Conservation (phyloP, 805 yeast species). For the Priceomyces carsonii region DNA sequence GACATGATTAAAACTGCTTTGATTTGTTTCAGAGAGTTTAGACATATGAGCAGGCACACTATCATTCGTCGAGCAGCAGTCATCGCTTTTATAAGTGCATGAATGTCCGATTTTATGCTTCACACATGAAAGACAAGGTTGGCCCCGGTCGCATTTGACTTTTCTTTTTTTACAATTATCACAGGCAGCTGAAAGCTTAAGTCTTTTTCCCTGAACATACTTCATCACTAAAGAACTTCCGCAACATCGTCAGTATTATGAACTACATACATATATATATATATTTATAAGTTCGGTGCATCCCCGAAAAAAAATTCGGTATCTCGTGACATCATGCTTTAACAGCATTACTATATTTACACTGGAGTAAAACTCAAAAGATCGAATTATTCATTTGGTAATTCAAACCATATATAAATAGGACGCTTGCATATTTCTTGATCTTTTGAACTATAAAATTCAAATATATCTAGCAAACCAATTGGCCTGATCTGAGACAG, state of each 20-base stretch:
- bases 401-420: too few species aligned
- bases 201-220: background rate
- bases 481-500: constrained; percentile 52
- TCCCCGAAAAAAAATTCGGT: background rate
- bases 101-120: constrained; percentile 22
- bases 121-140: constrained; percentile 34
- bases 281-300: background rate
- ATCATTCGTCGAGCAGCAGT: background rate
- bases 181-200: constrained; percentile 24
- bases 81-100: constrained; percentile 4
- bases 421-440: too few species aligned
- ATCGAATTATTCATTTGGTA: background rate
- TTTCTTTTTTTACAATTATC: constrained; percentile 31
- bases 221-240: background rate
- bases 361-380: background rate
- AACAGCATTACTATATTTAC: background rate
- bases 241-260: too few species aligned
- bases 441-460: too few species aligned
- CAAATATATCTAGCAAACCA: too few species aligned
- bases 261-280: background rate
- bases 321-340: background rate
- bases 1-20: too few species aligned
- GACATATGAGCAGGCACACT: background rate
- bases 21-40: too few species aligned
- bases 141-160: constrained; percentile 34